Percentiles rank a stretch among this genome's conserved stretches.
These are phyloP conservation scores for Musa itinerans DNA, from an alignment of 176 grass and related monocot genomes.

Conservation along the genomic window DNA sequence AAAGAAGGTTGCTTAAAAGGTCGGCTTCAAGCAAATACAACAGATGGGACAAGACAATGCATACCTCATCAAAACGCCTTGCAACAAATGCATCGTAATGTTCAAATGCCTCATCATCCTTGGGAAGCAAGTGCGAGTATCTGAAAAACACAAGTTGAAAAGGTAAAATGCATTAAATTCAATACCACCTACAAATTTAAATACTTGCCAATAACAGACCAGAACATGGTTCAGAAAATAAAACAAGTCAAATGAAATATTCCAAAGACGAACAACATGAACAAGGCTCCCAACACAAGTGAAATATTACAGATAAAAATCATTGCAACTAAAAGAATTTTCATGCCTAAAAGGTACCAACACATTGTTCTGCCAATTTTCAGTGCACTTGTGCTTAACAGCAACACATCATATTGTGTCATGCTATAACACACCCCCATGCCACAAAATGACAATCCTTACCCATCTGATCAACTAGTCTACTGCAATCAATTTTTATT, in stretches of 20 bases:
- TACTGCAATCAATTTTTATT: no score
- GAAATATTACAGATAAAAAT: no score
- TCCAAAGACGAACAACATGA: not conserved
- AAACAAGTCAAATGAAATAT: not conserved
- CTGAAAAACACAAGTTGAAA: constrained; percentile 36
- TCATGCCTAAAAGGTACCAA: no score
- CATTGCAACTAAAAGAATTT: no score
- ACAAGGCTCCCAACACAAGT: no score
- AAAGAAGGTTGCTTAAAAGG: not conserved
- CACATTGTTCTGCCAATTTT: no score
- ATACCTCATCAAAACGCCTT: constrained; percentile 84
- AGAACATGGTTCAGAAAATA: not conserved
- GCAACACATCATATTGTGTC: no score
- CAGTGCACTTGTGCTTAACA: no score
- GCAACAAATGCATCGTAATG: constrained; percentile 75
- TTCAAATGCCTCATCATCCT: constrained; percentile 90
- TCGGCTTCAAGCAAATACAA: not conserved
- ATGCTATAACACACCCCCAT: no score
- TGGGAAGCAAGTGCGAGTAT: constrained; percentile 85
- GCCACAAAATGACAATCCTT: no score
- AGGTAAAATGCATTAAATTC: not conserved
- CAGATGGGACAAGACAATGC: not conserved
- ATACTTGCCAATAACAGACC: not conserved
- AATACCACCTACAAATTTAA: not conserved
- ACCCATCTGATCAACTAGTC: no score